phyloP scores from a whole-genome alignment of 2,329 filamentous ascomycete species.

The Coleophoma crateriformis region DNA sequence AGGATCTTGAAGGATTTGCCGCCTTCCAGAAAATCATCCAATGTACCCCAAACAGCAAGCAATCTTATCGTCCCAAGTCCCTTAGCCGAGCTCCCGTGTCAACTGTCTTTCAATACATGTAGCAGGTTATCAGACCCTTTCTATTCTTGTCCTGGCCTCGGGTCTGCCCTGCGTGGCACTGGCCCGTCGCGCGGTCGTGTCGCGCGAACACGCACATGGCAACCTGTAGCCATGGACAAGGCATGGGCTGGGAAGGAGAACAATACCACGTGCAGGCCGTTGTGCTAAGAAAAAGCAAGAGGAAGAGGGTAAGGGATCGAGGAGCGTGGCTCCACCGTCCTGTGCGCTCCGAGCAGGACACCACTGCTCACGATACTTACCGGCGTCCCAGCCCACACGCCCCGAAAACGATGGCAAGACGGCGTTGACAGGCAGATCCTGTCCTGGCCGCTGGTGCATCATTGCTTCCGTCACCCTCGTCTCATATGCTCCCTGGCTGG shows the following conservation, averaged over 20 bases:
- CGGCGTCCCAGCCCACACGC: conserved; percentile 9
- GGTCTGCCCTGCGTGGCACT: too few species aligned
- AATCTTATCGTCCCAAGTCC: conserved; percentile 16
- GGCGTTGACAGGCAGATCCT: conserved; percentile 16
- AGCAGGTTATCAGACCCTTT: conserved; percentile 2
- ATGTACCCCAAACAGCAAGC: conserved; percentile 16
- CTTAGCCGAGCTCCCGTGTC: conserved; percentile 8
- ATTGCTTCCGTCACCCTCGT: conserved; percentile 25
- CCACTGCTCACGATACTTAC: conserved; percentile 4
- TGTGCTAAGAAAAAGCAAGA: too few species aligned
- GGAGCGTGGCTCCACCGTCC: not conserved
- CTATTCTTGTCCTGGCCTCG: not conserved
- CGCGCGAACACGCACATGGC: too few species aligned
- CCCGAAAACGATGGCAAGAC: not conserved
- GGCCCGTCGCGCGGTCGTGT: too few species aligned
- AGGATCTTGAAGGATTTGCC: conserved; percentile 12
- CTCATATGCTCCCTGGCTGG: conserved; percentile 22
- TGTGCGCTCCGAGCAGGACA: not conserved
- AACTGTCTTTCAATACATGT: conserved; percentile 9
- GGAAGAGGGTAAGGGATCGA: too few species aligned
- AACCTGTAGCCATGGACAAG: too few species aligned
- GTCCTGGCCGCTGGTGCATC: conserved; percentile 15
- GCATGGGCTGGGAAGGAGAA: too few species aligned
- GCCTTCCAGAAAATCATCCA: conserved; percentile 16
- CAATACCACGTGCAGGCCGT: too few species aligned